A percentile compares a stretch with the other conserved stretches of the same genome.
These are phyloP conservation scores for Ascoidea rubescens DNA, from an alignment of 805 yeast species.

Conservation along the genomic window DNA sequence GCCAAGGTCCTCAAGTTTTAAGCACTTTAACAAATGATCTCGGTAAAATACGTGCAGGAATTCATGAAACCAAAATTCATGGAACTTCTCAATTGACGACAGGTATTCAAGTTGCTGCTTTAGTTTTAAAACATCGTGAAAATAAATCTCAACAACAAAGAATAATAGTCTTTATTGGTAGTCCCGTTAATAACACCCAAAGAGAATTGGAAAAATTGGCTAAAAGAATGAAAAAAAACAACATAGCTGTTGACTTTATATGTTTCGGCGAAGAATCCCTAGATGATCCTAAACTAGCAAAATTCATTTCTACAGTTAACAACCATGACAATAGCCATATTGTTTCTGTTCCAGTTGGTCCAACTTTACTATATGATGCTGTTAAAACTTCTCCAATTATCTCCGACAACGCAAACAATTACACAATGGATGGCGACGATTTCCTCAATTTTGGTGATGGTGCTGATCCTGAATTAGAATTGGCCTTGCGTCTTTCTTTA, in stretches of 20 bases:
- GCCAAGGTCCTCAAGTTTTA: conserved; percentile 73
- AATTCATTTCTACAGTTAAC: conserved; percentile 61
- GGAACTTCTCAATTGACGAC: conserved; percentile 62
- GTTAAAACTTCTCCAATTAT: conserved; percentile 67
- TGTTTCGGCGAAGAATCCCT: conserved; percentile 81
- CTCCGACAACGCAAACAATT: conserved; percentile 29
- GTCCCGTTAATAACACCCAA: conserved; percentile 60
- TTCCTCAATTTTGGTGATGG: conserved; percentile 17
- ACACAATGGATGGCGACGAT: conserved; percentile 31
- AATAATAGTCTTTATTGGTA: conserved; percentile 78
- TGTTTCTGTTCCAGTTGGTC: conserved; percentile 80
- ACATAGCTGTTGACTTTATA: conserved; percentile 76
- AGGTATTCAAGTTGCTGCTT: conserved; percentile 83
- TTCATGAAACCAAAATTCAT: conserved; percentile 46
- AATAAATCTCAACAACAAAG: conserved; percentile 87
- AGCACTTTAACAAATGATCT: conserved; percentile 79
- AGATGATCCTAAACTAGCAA: conserved; percentile 69
- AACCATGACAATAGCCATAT: conserved; percentile 70
- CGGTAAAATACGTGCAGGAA: conserved; percentile 73
- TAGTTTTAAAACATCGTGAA: conserved; percentile 92
- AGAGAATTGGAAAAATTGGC: conserved; percentile 74
- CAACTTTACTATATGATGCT: conserved; percentile 69
- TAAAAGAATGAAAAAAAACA: conserved; percentile 86
- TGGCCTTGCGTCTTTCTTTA: conserved; percentile 85
- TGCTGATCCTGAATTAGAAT: conserved; percentile 93